Base-by-base conservation (phyloP, 2,329 filamentous ascomycete species). In the Dothistroma pini region DNA sequence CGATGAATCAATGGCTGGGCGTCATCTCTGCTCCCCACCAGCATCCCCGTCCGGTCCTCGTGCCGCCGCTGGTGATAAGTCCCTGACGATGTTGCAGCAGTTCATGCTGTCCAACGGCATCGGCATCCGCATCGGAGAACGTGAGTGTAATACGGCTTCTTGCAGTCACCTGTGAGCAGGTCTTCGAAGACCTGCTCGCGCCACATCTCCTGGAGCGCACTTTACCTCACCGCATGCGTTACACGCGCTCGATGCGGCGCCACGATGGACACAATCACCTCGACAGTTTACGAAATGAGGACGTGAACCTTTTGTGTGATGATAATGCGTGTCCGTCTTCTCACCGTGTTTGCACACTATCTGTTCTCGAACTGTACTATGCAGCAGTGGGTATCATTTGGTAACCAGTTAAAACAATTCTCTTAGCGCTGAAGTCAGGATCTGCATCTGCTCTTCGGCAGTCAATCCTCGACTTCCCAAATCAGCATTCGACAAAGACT, bases 41-140 rank as follows among this genome's bases (percentile, higher is more conserved):
- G 25, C 29, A 62, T 66, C 55, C 59, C 55, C 55, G 57, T 32
- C 25, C 25, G 25, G 51, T 54, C 51, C 58, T 61, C 56, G 60
- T 66, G 62, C 62, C 62, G 57, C 38, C 57, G 59, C 2, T 29
- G 25, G 25, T 29, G 25, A 63, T 59, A 49, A 49, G 59, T 63
- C 62, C 60, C 59, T 63, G 58, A 61, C 58, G 35, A 48, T 56
- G 59, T 57, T 64, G 59, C 63, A 67, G 65, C 54, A 56, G 59
- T 65, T 67, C 63, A 65, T 64, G 65, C 57, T 56, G 63, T 63
- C 61, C 61, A 51, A 63, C 61, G 35, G 44, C 51, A 51, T 61
- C 55, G 35, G 31, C 61, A 51, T 62, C 61, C 29, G 44, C 51
- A 51, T 61, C 55, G 35, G 31, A 21, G 9, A 16, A 35, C 54